phyloP scores from a whole-genome alignment of 768 basidiomycete genomes.

The Pholiota molesta region DNA sequence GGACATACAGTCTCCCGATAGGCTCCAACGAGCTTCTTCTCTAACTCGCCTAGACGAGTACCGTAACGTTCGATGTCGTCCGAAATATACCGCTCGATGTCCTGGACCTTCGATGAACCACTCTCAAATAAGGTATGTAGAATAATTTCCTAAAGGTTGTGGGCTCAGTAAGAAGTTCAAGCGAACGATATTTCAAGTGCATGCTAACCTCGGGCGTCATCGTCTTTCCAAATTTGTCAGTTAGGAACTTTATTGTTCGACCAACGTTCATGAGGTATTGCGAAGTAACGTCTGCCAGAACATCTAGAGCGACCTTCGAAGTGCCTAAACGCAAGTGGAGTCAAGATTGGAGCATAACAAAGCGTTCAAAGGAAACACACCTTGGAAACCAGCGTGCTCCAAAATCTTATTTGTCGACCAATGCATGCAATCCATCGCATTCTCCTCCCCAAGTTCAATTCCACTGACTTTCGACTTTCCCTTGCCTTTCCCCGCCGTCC shows the following conservation, averaged over 20 bases:
- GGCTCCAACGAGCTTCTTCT: slow-evolving; percentile 83
- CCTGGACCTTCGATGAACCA: slow-evolving; percentile 74
- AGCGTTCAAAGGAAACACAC: slow-evolving; percentile 41
- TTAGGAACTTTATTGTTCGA: slow-evolving; percentile 77
- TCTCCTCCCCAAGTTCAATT: slow-evolving; percentile 62
- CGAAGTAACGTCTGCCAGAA: slow-evolving; percentile 73
- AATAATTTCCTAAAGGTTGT: slow-evolving; percentile 82
- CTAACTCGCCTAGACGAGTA: slow-evolving; percentile 71
- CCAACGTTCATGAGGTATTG: slow-evolving; percentile 89
- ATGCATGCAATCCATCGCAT: slow-evolving; percentile 63
- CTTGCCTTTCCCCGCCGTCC: slow-evolving; percentile 39
- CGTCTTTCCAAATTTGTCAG: slow-evolving; percentile 75
- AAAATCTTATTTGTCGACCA: slow-evolving; percentile 80
- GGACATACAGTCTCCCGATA: slow-evolving; percentile 73
- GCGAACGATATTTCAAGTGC: slow-evolving; percentile 15
- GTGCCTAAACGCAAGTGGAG: slow-evolving; percentile 48
- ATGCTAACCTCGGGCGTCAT: slow-evolving; percentile 87
- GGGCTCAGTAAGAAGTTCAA: neutral
- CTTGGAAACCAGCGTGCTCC: slow-evolving; percentile 93
- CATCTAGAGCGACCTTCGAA: slow-evolving; percentile 75
- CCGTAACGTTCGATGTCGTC: slow-evolving; percentile 90
- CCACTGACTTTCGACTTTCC: slow-evolving; percentile 33
- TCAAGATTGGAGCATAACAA: slow-evolving; percentile 1
- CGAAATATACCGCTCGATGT: slow-evolving; percentile 84
- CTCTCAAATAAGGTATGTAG: slow-evolving; percentile 91